Evolutionary conservation across 2,329 filamentous ascomycete genomes (phyloP).

Genomic region (Penicillium sp.): DNA sequence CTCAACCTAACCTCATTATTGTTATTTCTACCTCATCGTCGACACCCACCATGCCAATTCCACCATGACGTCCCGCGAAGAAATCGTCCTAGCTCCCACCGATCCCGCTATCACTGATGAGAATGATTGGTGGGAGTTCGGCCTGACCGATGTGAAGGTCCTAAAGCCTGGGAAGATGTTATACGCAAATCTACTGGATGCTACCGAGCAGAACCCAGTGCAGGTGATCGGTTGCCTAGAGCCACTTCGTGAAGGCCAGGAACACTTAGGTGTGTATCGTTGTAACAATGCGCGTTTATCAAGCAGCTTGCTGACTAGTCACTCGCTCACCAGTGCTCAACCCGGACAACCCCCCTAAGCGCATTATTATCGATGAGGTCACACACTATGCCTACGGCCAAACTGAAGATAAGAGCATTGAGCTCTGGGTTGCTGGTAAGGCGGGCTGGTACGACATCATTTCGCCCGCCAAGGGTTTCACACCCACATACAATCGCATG

Average conservation of each 20-base stretch:
- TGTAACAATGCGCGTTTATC: constrained; percentile 11
- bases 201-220: constrained; percentile 54
- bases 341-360: constrained; percentile 39
- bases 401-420: constrained; percentile 55
- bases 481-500: constrained; percentile 55
- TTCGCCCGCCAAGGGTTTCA: constrained; percentile 53
- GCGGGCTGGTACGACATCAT: constrained; percentile 61
- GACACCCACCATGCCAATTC: constrained; percentile 34
- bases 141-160: constrained; percentile 55
- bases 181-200: constrained; percentile 55
- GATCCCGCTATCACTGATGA: constrained; percentile 47
- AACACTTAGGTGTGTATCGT: constrained; percentile 39
- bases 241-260: constrained; percentile 45
- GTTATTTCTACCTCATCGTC: background rate
- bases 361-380: constrained; percentile 49
- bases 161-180: constrained; percentile 48
- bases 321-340: constrained; percentile 35
- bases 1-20: background rate
- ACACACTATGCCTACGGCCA: constrained; percentile 51
- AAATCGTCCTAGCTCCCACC: constrained; percentile 46
- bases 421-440: constrained; percentile 60
- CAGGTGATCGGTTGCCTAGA: constrained; percentile 54
- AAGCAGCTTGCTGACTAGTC: constrained; percentile 8
- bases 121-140: constrained; percentile 61
- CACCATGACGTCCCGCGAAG: constrained; percentile 46